Base-by-base conservation (phyloP, 176 grass and related monocot genomes). In the Puccinellia tenuiflora region DNA sequence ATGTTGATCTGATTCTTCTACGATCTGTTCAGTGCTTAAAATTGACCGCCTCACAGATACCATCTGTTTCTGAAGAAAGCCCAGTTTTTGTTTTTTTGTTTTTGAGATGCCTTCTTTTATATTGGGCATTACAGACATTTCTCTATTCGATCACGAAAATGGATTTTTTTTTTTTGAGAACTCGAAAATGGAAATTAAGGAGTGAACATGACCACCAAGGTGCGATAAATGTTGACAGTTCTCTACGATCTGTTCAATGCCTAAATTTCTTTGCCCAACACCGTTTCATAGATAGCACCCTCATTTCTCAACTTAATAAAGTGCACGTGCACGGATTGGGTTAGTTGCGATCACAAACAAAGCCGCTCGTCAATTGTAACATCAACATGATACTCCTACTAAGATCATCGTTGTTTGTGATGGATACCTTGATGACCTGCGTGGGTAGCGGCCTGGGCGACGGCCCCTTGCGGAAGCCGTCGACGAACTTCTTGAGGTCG, bases 401-500 rank as follows among this genome's bases (percentile, higher is more conserved):
- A 16, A 28, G 39, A 1, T 26, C 5, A n/a, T 45, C 0, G 37
- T 2, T 43, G 5, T 12, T 9, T 26, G n/a, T 24, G 21, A 69
- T 0, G 21, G 37, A 71, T 6, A 73, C 93, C 87, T 94, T 89
- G 68, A 96, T 64, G 68, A 99, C 73, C 18, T 85, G 37, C 1
- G 89, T 55, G 15, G 85, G 93, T 5, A 99, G 76, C 4, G 91
- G 93, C 43, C 87, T 71, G 0, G 96, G 64, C 50, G 25, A 68
- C 10, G 89, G 86, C 0, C 97, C 91, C 51, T 52, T 81, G 10
- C 84, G 84, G 79, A 89, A 77, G 3, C 67, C 70, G 48, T 99
- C 97, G 30, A 99, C 76, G 78, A 94, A 99, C 82, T 96, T 99
- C 51, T 92, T 96, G 81, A 99, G 91, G 82, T 99, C 91, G 42